phyloP scores from a whole-genome alignment of 768 basidiomycete genomes.

The Tubosaeta brunneosetosa region DNA sequence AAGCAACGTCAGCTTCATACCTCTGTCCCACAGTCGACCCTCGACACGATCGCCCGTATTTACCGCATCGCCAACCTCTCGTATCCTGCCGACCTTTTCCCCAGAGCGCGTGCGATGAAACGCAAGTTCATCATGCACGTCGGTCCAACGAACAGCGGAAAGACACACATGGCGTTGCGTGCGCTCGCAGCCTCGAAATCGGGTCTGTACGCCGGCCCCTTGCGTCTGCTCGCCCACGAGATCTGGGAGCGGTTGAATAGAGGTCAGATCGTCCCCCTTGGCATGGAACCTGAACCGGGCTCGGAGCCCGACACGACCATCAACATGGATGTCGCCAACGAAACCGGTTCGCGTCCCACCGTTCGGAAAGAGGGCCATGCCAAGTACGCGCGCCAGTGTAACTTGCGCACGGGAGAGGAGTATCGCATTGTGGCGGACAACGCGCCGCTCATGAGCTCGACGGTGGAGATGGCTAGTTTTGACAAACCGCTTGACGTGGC shows the following conservation, averaged over 20 bases:
- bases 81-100: constrained; percentile 48
- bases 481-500: constrained; percentile 59
- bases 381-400: constrained; percentile 61
- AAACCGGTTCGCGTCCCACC: constrained; percentile 20
- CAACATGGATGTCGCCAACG: constrained; percentile 28
- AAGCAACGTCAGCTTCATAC: constrained; percentile 21
- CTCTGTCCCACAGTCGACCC: constrained; percentile 29
- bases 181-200: constrained; percentile 70
- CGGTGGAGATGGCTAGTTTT: constrained; percentile 83
- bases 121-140: constrained; percentile 92
- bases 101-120: constrained; percentile 51
- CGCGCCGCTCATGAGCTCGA: constrained; percentile 69
- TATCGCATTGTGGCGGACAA: constrained; percentile 57
- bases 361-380: constrained; percentile 38
- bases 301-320: constrained; percentile 35
- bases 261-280: constrained; percentile 80
- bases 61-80: constrained; percentile 37
- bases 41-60: constrained; percentile 37
- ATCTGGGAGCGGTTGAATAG: constrained; percentile 88
- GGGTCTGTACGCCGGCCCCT: constrained; percentile 87
- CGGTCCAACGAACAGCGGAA: constrained; percentile 96
- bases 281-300: constrained; percentile 41
- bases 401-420: constrained; percentile 92
- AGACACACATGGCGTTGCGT: constrained; percentile 89
- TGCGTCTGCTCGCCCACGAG: constrained; percentile 92